Evolutionary conservation across 768 basidiomycete genomes (phyloP), one percentile per base, ranked within the genome.

Genomic region (Tricholoma bakamatsutake): DNA sequence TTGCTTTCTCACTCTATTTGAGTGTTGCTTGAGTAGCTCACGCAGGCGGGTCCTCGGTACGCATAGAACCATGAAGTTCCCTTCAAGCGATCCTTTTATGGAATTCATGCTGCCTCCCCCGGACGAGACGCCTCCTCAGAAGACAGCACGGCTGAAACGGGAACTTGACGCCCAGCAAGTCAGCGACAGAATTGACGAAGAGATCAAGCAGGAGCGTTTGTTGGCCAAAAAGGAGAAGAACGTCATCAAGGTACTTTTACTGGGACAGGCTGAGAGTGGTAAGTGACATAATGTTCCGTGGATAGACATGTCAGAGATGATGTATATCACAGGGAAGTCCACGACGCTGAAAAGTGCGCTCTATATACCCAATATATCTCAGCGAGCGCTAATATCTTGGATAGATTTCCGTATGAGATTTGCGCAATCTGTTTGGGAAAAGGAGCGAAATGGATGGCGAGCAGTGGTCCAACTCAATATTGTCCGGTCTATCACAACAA

Each of bases 401-500:
- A 15, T 52, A 90, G 88, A 88, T 69, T 88, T 90, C 61, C 86
- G 86, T 56, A 81, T 90, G 76, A 77, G 78, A 39, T 89, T 82
- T 66, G 80, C 84, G 5, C 73, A 70, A 28, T 73, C 76, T 1
- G 81, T 82, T 57, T 90, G 87, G 85, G 74, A 75, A 51, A 72
- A 73, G 47, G 89, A 92, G 63, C 84, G 88, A 21, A 71, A 77
- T 17, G 83, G 85, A 43, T 92, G 90, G 90, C 81, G 85, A 18
- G 75, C 83, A 0, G 85, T 91, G 55, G 80, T 92, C 11, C 88
- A 89, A 59, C 83, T 92, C 53, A 92, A 92, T 67, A 78, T 92
- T 60, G 81, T 91, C 35, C 84, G 81, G 50, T 84, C 85, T 39
- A 78, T 90, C 61, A 84, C 81, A 43, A 73, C 74, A 57, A 83